Evolutionary conservation across 257 asterid genomes (phyloP).

Genomic region (Ilex asprella): DNA sequence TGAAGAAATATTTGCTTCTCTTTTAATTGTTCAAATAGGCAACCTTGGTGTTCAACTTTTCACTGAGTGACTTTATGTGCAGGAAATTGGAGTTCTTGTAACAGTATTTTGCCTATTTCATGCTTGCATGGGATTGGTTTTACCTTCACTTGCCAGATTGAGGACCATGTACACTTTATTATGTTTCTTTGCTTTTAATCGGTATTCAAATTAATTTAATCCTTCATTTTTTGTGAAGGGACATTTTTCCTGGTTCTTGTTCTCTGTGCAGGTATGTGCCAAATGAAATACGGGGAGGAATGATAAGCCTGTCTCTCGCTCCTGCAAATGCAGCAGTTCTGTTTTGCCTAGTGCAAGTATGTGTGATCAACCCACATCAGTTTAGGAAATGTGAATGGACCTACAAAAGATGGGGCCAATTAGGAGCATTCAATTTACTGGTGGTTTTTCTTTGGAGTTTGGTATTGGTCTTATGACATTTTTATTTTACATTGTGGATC

Average conservation of each 20-base stretch:
- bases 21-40: too few relatives aligned
- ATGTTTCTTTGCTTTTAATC: not conserved
- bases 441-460: not conserved
- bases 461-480: not conserved
- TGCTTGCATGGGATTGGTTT: constrained; percentile 58
- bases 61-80: constrained; percentile 12
- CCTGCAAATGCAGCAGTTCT: constrained; percentile 66
- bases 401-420: too few relatives aligned
- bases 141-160: constrained; percentile 91
- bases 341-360: constrained; percentile 59
- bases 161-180: constrained; percentile 61
- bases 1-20: too few relatives aligned
- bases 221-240: too few relatives aligned
- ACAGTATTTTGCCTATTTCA: constrained; percentile 70
- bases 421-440: not conserved
- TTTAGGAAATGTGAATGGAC: not conserved
- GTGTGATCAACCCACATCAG: constrained; percentile 7
- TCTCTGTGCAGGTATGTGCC: constrained; percentile 68
- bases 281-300: constrained; percentile 91
- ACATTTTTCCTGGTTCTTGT: not conserved
- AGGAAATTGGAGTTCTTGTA: constrained; percentile 77
- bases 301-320: constrained; percentile 64
- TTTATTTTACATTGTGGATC: too few relatives aligned
- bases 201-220: too few relatives aligned
- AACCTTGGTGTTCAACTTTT: too few relatives aligned